Evolutionary conservation across 2,329 filamentous ascomycete species (phyloP).

Genomic region (Botrytis elliptica): DNA sequence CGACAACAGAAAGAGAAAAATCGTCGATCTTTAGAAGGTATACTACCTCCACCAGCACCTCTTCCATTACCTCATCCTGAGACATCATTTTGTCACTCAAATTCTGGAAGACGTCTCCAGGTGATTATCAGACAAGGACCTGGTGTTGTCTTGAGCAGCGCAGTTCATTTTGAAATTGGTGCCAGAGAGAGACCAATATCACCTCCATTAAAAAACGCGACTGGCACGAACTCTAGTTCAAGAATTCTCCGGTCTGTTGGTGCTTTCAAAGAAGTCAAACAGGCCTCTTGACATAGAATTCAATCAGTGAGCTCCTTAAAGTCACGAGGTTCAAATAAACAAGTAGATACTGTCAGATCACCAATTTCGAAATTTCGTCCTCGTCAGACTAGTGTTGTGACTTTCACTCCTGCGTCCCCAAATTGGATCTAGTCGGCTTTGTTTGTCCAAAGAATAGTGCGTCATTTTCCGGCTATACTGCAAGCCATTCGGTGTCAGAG

Average conservation of each 20-base stretch:
- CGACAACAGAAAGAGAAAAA: slow-evolving; percentile 10
- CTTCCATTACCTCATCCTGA: too few relatives aligned
- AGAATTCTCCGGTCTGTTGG: background rate
- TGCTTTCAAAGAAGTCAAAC: background rate
- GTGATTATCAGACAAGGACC: background rate
- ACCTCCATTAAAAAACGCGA: background rate
- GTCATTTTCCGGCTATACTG: background rate
- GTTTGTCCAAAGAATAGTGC: background rate
- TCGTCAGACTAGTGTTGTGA: background rate
- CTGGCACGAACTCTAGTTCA: background rate
- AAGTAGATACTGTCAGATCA: background rate
- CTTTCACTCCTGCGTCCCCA: background rate
- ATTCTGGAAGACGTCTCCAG: background rate
- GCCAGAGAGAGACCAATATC: background rate
- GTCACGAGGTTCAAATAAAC: background rate
- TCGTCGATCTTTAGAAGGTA: background rate
- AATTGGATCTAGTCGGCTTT: background rate
- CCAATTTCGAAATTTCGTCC: background rate
- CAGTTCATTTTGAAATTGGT: background rate
- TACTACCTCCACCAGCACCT: background rate
- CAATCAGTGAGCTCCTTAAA: background rate
- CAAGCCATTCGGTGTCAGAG: background rate
- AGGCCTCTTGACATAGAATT: background rate
- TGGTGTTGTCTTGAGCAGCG: background rate
- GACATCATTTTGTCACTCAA: background rate